These are phyloP conservation scores for Zygosaccharomyces siamensis DNA, from an alignment of 805 yeast species.

Conservation along the genomic window DNA sequence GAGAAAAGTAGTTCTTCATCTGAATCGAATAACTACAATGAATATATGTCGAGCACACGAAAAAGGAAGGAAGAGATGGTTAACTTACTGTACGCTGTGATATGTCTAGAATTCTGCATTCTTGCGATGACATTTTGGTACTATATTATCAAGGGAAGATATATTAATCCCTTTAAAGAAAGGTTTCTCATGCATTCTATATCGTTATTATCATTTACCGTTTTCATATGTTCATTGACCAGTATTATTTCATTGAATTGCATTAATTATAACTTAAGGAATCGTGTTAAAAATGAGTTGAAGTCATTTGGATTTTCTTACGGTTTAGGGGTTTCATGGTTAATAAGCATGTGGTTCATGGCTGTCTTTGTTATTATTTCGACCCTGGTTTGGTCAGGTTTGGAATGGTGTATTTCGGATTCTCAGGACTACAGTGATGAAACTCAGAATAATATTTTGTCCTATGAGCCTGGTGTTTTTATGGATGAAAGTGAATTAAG, in stretches of 20 bases:
- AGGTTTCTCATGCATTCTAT: conserved; percentile 21
- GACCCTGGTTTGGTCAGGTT: conserved; percentile 32
- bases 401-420: conserved; percentile 33
- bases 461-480: conserved; percentile 16
- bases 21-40: conserved; percentile 10
- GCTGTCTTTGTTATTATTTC: conserved; percentile 21
- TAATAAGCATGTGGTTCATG: conserved; percentile 21
- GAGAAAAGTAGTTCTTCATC: conserved; percentile 7
- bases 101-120: conserved; percentile 12
- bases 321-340: conserved; percentile 27
- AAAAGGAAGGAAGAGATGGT: conserved; percentile 18
- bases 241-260: conserved; percentile 17
- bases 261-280: conserved; percentile 19
- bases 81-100: conserved; percentile 17
- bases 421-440: conserved; percentile 11
- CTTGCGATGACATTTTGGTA: conserved; percentile 23
- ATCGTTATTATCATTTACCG: conserved; percentile 23
- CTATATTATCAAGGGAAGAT: conserved; percentile 26
- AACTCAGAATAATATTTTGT: conserved; percentile 11
- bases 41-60: conserved; percentile 12
- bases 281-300: conserved; percentile 23
- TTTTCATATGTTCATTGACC: conserved; percentile 22
- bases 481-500: conserved; percentile 6
- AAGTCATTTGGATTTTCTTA: conserved; percentile 27
- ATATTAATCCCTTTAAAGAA: conserved; percentile 20